Base-by-base conservation (phyloP, 108 stramenopile genomes). In the Cyclotella baltica region DNA sequence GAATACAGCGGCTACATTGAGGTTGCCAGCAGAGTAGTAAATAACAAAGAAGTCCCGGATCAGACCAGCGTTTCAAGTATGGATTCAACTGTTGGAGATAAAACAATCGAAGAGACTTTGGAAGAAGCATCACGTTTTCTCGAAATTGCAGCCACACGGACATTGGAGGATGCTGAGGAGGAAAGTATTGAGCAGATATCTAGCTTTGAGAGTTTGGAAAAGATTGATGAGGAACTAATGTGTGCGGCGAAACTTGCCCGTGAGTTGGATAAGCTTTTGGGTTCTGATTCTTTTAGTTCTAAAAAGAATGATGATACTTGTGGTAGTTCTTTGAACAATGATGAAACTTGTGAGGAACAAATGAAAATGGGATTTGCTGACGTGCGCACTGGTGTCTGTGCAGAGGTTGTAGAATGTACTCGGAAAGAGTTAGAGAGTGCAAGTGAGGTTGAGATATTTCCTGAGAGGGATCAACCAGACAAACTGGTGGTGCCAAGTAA, bases 261-360 rank as follows among this genome's bases (percentile, higher is more conserved):
- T 61, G 59, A 30, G 13, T 33, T 61, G 31, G 59, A 61, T 34
- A 61, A 34, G 59, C 34, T 61, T 16, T 61, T 61, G 31, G 59
- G 13, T n/a, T 13, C 30, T 61, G 59, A 34, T 34, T 61, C 59
- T n/a, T 33, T 11, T 2, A n/a, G n/a, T n/a, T 16, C 18, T 48
- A n/a, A 48, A 48, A n/a, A n/a, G n/a, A n/a, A n/a, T 43, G 40
- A 43, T 43, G 40, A 43, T 43, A 13, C 13, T 43, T 43, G 40
- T 43, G 40, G 6, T 6, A 43, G 40, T 13, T 13, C 40, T 43
- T 13, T 43, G 10, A 13, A 43, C 13, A 13, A 43, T 43, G 40
- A 43, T 13, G 40, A 43, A 43, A 43, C 6, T 43, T 10, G 10
- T 6, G 40, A 43, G 40, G n/a, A n/a, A n/a, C n/a, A n/a, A n/a